Conservation (phyloP, 345 rosid species). For the Stellera chamaejasme region DNA sequence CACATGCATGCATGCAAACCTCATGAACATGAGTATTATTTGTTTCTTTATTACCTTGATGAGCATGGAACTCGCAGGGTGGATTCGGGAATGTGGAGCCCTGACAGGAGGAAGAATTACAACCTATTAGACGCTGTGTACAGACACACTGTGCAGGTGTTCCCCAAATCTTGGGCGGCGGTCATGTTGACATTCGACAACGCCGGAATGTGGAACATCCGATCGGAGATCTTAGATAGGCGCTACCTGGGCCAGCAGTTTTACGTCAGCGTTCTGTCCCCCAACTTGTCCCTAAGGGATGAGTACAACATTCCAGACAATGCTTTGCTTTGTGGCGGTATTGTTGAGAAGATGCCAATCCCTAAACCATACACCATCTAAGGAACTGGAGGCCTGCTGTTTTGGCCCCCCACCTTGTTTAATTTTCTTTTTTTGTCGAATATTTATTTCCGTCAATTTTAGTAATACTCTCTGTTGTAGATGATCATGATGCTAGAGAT, state of each 20-base stretch:
- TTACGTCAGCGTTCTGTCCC: constrained; percentile 56
- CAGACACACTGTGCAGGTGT: constrained; percentile 69
- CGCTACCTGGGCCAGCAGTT: constrained; percentile 68
- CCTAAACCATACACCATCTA: constrained; percentile 49
- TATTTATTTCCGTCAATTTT: too few species aligned
- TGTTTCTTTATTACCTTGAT: background rate
- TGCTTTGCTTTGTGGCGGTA: constrained; percentile 42
- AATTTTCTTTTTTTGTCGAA: too few species aligned
- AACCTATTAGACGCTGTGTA: constrained; percentile 70
- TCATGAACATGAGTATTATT: background rate
- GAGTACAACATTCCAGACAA: constrained; percentile 69
- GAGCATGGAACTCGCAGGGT: constrained; percentile 23
- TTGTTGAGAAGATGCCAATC: constrained; percentile 30
- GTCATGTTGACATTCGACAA: constrained; percentile 67
- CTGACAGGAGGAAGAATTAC: constrained; percentile 67
- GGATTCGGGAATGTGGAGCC: constrained; percentile 75
- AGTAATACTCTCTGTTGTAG: too few species aligned
- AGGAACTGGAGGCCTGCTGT: too few species aligned
- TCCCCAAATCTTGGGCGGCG: constrained; percentile 82
- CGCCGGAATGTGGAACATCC: constrained; percentile 82
- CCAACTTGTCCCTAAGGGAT: constrained; percentile 58
- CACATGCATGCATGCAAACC: too few species aligned
- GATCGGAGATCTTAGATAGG: constrained; percentile 55
- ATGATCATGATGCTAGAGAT: too few species aligned
- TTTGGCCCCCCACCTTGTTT: too few species aligned